Conservation (phyloP, 495 filamentous ascomycete species). For the Talaromyces proteolyticus region DNA sequence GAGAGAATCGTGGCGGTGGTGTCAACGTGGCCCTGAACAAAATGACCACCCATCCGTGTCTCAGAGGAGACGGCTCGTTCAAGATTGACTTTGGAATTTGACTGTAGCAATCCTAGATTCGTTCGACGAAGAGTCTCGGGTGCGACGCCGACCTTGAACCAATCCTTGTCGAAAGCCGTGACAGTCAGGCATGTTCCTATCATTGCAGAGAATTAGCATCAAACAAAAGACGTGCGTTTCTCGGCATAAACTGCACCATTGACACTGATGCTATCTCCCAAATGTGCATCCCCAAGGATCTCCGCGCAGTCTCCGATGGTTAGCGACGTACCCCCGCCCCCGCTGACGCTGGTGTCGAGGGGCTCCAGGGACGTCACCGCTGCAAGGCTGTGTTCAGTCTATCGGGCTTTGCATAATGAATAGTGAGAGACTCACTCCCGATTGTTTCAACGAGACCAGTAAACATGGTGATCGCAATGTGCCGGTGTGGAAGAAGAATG, state of each 20-base stretch:
- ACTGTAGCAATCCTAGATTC: conserved; percentile 69
- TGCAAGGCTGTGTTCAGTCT: conserved; percentile 26
- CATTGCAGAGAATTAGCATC: too few relatives aligned
- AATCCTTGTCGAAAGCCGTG: conserved; percentile 59
- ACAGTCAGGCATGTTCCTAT: conserved; percentile 84
- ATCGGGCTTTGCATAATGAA: not conserved
- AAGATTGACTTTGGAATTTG: conserved; percentile 68
- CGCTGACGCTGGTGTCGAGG: conserved; percentile 62
- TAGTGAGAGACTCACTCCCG: conserved; percentile 58
- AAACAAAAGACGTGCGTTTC: too few relatives aligned
- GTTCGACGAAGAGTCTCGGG: conserved; percentile 96
- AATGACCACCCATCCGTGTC: conserved; percentile 74
- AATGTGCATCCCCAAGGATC: conserved; percentile 74
- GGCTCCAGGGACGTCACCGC: conserved; percentile 77
- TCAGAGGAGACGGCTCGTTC: conserved; percentile 84
- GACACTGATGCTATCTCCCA: conserved; percentile 89
- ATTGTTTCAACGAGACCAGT: conserved; percentile 95
- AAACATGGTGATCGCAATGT: conserved; percentile 67
- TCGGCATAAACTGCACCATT: conserved; percentile 70
- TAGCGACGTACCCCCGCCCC: conserved; percentile 77
- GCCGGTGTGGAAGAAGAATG: not conserved
- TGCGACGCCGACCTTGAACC: conserved; percentile 91
- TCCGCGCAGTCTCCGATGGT: conserved; percentile 71
- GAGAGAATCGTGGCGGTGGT: conserved; percentile 67
- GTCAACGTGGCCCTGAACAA: conserved; percentile 92